Base-by-base conservation (phyloP, 352 stramenopile genomes). In the Globisporangium paroecandrum region DNA sequence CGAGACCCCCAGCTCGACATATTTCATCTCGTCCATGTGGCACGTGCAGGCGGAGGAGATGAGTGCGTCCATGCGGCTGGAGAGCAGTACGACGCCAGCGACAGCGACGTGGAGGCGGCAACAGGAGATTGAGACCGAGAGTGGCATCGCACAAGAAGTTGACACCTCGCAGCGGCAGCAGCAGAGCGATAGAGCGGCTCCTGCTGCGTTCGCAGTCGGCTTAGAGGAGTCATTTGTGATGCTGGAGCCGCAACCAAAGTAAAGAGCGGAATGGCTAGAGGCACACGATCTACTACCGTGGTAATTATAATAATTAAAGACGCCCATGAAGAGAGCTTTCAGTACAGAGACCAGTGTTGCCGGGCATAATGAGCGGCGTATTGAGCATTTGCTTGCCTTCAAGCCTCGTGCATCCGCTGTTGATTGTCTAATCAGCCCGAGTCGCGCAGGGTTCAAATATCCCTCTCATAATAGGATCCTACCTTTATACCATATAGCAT, bases 1-100 rank as follows among this genome's bases (percentile, higher is more conserved):
- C 24, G 79, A 83, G 58, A 63, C 68, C 3, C 51, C 69, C 4
- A 80, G 74, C 54, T 92, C 86, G 32, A 91, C 82, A 29, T 94
- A 89, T 66, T 94, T 94, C 67, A 89, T 94, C 60, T 93, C 87
- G 6, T 89, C 87, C 34, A 84, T 75, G 34, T 94, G 87, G 87
- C 81, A 89, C 46, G 73, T 90, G 34, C 82, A 94, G 59, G 83
- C 87, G 0, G 87, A 93, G 10, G 87, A 92, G 59, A 84, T 94
- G 78, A 87, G 81, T 63, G 81, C 81, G 18, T 91, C 86, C 2
- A 85, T 89, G 69, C 74, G 79, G 4, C 64, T 89, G 9, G 66
- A 76, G 49, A 41, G 49, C 61, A 74, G 54, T 67, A 13, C 20
- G 54, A 36, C 27, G 13, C 36, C 58, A 36, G 32, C 24, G 38